Base-by-base conservation (phyloP, 2,329 filamentous ascomycete genomes). In the Xylariaceae sp. region DNA sequence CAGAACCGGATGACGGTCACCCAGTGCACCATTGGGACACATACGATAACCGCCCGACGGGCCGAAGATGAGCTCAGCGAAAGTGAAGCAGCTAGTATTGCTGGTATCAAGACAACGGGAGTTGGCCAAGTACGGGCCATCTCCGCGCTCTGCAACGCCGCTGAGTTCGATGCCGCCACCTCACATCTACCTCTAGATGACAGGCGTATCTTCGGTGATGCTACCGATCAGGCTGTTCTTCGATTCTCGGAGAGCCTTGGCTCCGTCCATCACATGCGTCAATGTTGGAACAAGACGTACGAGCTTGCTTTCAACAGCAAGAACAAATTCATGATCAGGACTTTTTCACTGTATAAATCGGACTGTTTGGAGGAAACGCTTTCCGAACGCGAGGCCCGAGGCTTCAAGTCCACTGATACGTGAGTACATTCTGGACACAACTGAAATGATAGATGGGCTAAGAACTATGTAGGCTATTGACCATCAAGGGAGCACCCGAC, bases 401-500 rank as follows among this genome's bases (percentile, higher is more conserved):
- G 57, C 1, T 75, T 74, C 56, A 54, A 62, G 17, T 59, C 65
- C 0, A 61, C 60, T 7, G 72, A 75, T 41, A 59, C 71, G 68
- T 71, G 57, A 60, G 67, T 60, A 18, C 14, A 10, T 32, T 15
- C 18, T 15, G n/a, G 7, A 35, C 39, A 36, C 10, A n/a, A 33
- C 44, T 35, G 5, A 15, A 18, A 30, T 15, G 22, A 54, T 67
- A 11, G 72, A 72, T 11, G 76, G 82, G 57, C 69, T 83, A 32
- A 70, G 79, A 47, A 52, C 58, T 6, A 27, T 62, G 58, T 39
- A 78, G 74, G 1, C 69, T 86, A 0, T 69, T 90, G 39, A 87
- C 84, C n/a, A 87, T 90, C 63, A 90, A 92, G 65, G 87, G 87
- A 1, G 87, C 87, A 0, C 86, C 87, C 0, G 88, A 91, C 60